These are phyloP conservation scores for Thalassiosira sp. DNA, from an alignment of 352 stramenopile species.

Conservation along the genomic window DNA sequence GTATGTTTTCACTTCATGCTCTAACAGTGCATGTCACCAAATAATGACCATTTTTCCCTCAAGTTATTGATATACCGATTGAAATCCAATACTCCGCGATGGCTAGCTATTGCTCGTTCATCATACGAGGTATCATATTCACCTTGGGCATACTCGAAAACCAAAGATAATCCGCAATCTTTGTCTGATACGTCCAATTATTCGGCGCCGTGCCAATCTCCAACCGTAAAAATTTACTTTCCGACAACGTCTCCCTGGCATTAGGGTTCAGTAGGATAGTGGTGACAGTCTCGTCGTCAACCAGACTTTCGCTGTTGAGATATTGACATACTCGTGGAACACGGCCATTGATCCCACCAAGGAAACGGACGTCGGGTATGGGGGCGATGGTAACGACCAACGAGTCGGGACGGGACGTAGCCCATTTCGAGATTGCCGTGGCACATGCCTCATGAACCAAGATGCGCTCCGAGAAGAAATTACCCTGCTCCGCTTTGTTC, in stretches of 20 bases:
- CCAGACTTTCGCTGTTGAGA: constrained; percentile 30
- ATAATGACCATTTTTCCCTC: too few relatives aligned
- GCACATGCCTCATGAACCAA: constrained; percentile 72
- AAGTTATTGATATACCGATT: too few relatives aligned
- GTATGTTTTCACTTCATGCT: too few relatives aligned
- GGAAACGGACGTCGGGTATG: constrained; percentile 68
- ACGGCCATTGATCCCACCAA: constrained; percentile 73
- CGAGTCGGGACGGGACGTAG: constrained; percentile 38
- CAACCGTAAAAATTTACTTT: constrained; percentile 65
- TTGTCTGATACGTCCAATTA: constrained; percentile 73
- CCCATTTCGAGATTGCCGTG: constrained; percentile 57
- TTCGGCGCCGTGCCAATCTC: constrained; percentile 77
- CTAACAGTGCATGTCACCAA: too few relatives aligned
- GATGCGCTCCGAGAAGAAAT: constrained; percentile 77
- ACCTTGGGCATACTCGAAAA: constrained; percentile 79
- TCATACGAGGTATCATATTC: constrained; percentile 76
- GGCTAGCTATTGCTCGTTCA: constrained; percentile 71
- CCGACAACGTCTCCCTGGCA: constrained; percentile 69
- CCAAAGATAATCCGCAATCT: constrained; percentile 81
- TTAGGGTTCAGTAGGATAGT: constrained; percentile 81
- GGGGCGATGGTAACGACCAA: constrained; percentile 63
- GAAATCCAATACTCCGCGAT: too few relatives aligned
- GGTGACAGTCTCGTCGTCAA: constrained; percentile 69
- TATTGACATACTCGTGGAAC: constrained; percentile 62
- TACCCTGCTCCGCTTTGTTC: constrained; percentile 43